These are phyloP conservation scores for Rhizophora mangle DNA, from an alignment of 345 rosid species.

Conservation along the genomic window DNA sequence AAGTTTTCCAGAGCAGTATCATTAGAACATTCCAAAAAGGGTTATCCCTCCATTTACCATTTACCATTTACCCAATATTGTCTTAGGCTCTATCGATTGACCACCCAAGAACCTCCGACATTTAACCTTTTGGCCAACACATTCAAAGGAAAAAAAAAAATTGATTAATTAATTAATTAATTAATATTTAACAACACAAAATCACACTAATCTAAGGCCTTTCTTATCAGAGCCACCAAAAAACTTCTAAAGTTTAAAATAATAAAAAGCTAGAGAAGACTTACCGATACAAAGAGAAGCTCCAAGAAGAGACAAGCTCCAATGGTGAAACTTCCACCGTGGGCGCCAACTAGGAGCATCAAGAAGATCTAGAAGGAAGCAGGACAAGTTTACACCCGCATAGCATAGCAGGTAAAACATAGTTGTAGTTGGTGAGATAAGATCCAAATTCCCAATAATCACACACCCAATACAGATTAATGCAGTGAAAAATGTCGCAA, in stretches of 20 bases:
- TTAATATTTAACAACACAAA: neutral
- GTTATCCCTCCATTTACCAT: too few relatives aligned
- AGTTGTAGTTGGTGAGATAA: constrained; percentile 91
- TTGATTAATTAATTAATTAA: neutral
- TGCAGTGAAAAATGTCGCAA: constrained; percentile 92
- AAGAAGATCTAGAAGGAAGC: constrained; percentile 98
- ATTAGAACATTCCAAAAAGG: too few relatives aligned
- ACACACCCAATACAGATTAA: constrained; percentile 86
- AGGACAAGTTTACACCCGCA: constrained; percentile 95
- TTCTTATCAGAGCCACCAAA: neutral
- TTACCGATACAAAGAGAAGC: constrained; percentile 84
- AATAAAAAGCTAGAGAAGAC: constrained; percentile 10
- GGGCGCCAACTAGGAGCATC: constrained; percentile 99
- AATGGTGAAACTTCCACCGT: constrained; percentile 98
- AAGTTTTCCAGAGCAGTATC: too few relatives aligned
- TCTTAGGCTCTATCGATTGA: too few relatives aligned
- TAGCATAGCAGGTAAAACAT: constrained; percentile 98
- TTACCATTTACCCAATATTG: too few relatives aligned
- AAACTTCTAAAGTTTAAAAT: neutral
- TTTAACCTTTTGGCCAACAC: neutral
- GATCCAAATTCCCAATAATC: constrained; percentile 93
- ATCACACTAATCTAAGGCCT: constrained; percentile 3
- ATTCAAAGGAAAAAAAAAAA: neutral
- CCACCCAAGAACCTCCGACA: too few relatives aligned
- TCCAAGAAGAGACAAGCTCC: constrained; percentile 97